Conservation (phyloP, 2,329 filamentous ascomycete genomes). For the Aspergillus spinulosporus region DNA sequence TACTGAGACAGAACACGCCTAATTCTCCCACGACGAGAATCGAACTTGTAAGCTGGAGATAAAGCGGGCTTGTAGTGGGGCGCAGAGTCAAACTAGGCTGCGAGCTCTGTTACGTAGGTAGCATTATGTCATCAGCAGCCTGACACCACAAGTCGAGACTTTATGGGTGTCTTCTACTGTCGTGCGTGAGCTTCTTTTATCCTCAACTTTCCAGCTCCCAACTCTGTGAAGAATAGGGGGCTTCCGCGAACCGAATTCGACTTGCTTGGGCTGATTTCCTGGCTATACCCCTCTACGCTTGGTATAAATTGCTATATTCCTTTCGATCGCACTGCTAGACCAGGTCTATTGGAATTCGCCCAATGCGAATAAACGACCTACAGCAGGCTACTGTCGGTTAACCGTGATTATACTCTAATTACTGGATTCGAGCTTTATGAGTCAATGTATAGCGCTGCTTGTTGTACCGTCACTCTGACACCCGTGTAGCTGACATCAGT, state of each 20-base stretch:
- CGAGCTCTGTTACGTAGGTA: constrained; percentile 25
- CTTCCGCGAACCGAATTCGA: background rate
- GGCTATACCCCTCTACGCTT: background rate
- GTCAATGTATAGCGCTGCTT: constrained; percentile 20
- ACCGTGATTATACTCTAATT: constrained; percentile 23
- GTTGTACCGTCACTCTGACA: background rate
- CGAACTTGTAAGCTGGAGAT: constrained; percentile 8
- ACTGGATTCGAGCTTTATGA: constrained; percentile 25
- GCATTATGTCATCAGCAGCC: constrained; percentile 30
- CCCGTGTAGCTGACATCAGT: constrained; percentile 26
- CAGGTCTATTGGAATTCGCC: constrained; percentile 16
- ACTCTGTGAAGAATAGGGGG: constrained; percentile 12
- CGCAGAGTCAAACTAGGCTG: constrained; percentile 19
- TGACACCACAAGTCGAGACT: constrained; percentile 21
- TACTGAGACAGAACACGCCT: background rate
- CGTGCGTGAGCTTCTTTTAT: constrained; percentile 20
- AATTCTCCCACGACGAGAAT: background rate
- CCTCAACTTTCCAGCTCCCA: constrained; percentile 11
- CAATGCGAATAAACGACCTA: constrained; percentile 31
- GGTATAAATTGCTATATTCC: constrained; percentile 11
- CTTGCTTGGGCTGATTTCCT: background rate
- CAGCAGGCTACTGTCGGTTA: constrained; percentile 27
- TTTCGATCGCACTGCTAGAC: constrained; percentile 20
- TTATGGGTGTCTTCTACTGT: constrained; percentile 20
- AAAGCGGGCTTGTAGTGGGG: background rate